Evolutionary conservation across 129 eudicot genomes (phyloP).

Genomic region (Artemisia argyi): DNA sequence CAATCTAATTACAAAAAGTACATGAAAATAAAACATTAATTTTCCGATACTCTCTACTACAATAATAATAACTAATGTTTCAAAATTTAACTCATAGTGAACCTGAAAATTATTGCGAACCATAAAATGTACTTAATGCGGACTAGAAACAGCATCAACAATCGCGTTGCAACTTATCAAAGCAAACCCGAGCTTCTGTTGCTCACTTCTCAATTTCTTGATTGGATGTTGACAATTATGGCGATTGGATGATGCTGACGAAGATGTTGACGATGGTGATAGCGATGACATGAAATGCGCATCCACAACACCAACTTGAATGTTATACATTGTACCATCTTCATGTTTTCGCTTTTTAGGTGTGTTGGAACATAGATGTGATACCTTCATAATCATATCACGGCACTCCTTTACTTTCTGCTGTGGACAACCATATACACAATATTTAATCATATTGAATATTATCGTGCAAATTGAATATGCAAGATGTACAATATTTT

Average conservation of each 20-base stretch:
- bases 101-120: conserved; percentile 9
- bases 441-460: conserved; percentile 8
- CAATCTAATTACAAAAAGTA: neutral
- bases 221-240: conserved; percentile 11
- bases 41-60: neutral
- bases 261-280: conserved; percentile 7
- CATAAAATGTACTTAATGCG: conserved; percentile 10
- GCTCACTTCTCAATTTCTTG: conserved; percentile 18
- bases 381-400: conserved; percentile 27
- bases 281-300: conserved; percentile 25
- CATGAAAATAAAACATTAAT: too few relatives aligned
- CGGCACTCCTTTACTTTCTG: conserved; percentile 61
- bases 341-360: conserved; percentile 44
- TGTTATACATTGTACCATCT: conserved; percentile 6
- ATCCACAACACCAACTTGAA: conserved; percentile 37
- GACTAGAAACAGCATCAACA: conserved; percentile 23
- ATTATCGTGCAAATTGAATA: neutral
- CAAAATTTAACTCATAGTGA: conserved; percentile 18
- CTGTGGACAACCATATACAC: conserved; percentile 29
- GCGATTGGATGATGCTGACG: conserved; percentile 7
- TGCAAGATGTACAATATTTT: conserved; percentile 8
- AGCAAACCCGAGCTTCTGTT: conserved; percentile 8
- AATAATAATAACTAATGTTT: neutral
- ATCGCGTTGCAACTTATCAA: conserved; percentile 21
- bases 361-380: conserved; percentile 21